Evolutionary conservation across 1,284 basidiomycete genomes (phyloP), one percentile per base, ranked within the genome.

Genomic region (Puccinia triticina): DNA sequence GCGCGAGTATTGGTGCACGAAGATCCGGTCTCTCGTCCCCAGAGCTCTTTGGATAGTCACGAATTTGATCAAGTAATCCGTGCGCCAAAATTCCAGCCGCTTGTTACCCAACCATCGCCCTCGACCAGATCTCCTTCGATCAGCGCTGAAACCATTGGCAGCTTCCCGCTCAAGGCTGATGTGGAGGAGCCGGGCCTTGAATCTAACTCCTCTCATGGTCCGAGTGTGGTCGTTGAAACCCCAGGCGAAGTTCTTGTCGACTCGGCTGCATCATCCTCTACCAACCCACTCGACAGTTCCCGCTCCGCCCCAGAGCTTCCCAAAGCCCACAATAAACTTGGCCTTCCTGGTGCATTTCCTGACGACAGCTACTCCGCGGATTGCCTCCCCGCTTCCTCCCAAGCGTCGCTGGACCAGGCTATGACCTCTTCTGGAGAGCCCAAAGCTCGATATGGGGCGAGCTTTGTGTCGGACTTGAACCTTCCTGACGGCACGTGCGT

Each of bases 401-500:
- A 55, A 55, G 50, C 48, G 55, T 55, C 50, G 18, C 14, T 23
- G 32, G 29, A 46, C 21, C 48, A 34, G 53, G n/a, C 11, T n/a
- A 55, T 53, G 48, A 1, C 40, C 34, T 8, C 71, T 55, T 53
- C 71, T 32, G 29, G 34, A 26, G 71, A 73, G n/a, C 11, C n/a
- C 26, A 77, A 32, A 73, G 48, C 34, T 8, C 71, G 4, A 26
- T 73, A 21, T 37, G 83, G 83, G 77, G 92, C 92, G 2, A 87
- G 87, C 8, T 92, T 92, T 83, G 84, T 94, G 10, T 88, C 88
- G 57, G 92, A 94, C 85, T 89, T 91, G 66, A 93, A 92, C 72
- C 91, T 93, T 71, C 88, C 90, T 12, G 92, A 93, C 85, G 93
- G 93, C 0, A 92, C 93, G 84, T 87, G 91, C 53, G 92, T 94